Evolutionary conservation across 139 green algal genomes (phyloP).

Genomic region (Coccomyxa sp.): DNA sequence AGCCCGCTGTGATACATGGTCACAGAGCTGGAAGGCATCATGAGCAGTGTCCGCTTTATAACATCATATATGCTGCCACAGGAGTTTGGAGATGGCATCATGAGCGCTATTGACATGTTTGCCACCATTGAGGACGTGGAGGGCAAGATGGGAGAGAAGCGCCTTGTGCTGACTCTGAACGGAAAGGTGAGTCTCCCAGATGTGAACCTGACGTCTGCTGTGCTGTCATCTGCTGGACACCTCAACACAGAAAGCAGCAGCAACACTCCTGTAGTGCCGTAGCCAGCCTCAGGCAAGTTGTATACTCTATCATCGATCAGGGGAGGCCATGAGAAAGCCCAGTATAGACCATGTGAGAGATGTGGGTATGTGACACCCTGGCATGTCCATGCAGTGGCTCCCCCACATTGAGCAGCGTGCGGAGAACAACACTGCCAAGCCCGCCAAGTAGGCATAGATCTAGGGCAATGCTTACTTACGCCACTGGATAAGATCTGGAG

Average conservation of each 20-base stretch:
- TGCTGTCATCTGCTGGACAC: neutral
- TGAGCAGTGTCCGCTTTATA: no score
- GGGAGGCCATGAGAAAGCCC: no score
- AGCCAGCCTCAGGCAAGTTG: neutral
- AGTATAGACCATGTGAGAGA: no score
- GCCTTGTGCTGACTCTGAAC: constrained; percentile 56
- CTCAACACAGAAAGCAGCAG: neutral
- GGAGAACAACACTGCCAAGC: constrained; percentile 19
- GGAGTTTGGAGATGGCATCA: constrained; percentile 47
- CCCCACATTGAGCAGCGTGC: constrained; percentile 32
- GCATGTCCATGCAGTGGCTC: constrained; percentile 35
- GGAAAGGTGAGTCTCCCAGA: constrained; percentile 28
- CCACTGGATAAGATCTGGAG: no score
- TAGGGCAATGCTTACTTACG: no score
- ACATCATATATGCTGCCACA: no score
- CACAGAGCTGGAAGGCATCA: no score
- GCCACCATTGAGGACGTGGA: constrained; percentile 36
- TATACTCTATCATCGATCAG: no score
- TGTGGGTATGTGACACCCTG: neutral
- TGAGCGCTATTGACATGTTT: constrained; percentile 46
- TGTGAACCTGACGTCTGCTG: neutral
- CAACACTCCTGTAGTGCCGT: neutral
- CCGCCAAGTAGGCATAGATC: no score
- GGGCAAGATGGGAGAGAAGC: constrained; percentile 45
- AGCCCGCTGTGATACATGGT: no score